phyloP scores from a whole-genome alignment of 2,329 filamentous ascomycete species.

The Polytolypa hystricis region DNA sequence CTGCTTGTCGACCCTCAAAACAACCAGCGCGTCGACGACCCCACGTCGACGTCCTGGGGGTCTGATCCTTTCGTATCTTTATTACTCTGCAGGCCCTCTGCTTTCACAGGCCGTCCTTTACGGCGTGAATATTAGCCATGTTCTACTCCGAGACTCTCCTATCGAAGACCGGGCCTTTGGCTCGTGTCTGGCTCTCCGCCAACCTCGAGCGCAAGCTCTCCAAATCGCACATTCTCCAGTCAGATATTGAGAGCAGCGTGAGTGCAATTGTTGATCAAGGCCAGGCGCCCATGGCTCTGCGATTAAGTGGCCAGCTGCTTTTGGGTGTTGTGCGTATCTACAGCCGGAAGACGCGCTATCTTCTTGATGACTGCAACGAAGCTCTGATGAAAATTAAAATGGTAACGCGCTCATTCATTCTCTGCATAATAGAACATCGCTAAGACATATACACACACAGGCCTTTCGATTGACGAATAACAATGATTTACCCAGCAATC shows the following conservation, averaged over 20 bases:
- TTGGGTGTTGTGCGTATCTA: constrained; percentile 96
- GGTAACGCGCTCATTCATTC: constrained; percentile 53
- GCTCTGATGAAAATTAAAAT: constrained; percentile 97
- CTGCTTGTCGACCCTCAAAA: constrained; percentile 1
- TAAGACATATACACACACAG: constrained; percentile 39
- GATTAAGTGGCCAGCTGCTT: constrained; percentile 84
- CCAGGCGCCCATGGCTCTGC: constrained; percentile 88
- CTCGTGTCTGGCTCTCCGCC: constrained; percentile 94
- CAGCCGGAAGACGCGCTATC: constrained; percentile 89
- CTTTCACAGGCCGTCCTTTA: neutral
- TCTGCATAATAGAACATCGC: no score
- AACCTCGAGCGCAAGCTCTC: constrained; percentile 97
- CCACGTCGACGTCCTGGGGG: constrained; percentile 4
- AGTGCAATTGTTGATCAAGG: constrained; percentile 87
- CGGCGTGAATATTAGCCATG: constrained; percentile 48
- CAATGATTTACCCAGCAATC: constrained; percentile 80
- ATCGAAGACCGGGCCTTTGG: constrained; percentile 92
- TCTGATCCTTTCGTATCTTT: no score
- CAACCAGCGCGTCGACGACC: constrained; percentile 5
- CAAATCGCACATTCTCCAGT: constrained; percentile 89
- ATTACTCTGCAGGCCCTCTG: neutral
- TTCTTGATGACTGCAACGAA: constrained; percentile 95
- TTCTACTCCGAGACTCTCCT: constrained; percentile 96
- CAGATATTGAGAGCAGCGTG: constrained; percentile 89
- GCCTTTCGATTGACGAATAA: constrained; percentile 90